These are phyloP conservation scores for Diaporthe sp. DNA, from an alignment of 2,329 filamentous ascomycete species.

Conservation along the genomic window DNA sequence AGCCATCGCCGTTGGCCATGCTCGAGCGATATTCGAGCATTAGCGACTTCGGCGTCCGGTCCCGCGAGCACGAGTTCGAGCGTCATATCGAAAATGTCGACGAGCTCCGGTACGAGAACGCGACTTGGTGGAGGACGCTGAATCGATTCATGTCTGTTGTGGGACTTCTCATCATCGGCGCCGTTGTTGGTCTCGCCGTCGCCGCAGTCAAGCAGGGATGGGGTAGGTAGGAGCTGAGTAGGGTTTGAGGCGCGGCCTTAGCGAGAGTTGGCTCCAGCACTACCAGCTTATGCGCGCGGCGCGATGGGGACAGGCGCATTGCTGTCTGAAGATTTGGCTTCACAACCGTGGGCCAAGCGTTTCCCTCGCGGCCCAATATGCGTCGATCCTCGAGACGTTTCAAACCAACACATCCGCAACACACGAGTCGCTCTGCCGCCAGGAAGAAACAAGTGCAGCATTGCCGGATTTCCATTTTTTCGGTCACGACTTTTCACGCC, in stretches of 20 bases:
- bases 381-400: conserved; percentile 26
- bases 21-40: conserved; percentile 59
- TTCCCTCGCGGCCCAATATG: conserved; percentile 10
- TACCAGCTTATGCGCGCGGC: background rate
- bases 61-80: conserved; percentile 48
- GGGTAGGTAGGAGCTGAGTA: conserved; percentile 46
- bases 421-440: conserved; percentile 4
- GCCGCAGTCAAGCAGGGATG: conserved; percentile 65
- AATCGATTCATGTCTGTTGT: conserved; percentile 71
- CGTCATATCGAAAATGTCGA: conserved; percentile 52
- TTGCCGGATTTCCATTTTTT: background rate
- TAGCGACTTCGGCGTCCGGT: conserved; percentile 52
- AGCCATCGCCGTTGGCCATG: conserved; percentile 65
- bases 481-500: conserved; percentile 20
- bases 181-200: conserved; percentile 64
- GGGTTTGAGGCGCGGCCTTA: background rate
- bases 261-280: background rate
- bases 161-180: conserved; percentile 67
- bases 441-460: background rate
- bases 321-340: conserved; percentile 12
- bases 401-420: conserved; percentile 17
- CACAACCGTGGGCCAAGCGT: background rate
- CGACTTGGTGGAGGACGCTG: conserved; percentile 70
- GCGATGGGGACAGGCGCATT: background rate
- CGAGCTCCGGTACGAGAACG: conserved; percentile 63